Evolutionary conservation across 2,329 filamentous ascomycete species (phyloP).

Genomic region (Pseudocercospora vitis): DNA sequence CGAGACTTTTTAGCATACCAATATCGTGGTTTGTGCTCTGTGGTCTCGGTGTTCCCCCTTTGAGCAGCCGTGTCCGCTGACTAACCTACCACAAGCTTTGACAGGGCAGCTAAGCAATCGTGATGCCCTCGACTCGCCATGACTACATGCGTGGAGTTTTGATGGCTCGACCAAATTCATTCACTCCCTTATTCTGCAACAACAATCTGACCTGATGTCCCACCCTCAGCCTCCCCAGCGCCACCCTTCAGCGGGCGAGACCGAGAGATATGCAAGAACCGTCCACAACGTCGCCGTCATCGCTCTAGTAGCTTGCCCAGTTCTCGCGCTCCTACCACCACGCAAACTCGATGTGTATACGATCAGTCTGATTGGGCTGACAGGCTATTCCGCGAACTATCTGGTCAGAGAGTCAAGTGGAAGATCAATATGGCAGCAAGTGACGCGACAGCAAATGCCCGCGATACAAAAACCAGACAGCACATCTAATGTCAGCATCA

Average conservation of each 20-base stretch:
- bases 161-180: too few relatives aligned
- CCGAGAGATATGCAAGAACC: slow-evolving; percentile 33
- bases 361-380: slow-evolving; percentile 52
- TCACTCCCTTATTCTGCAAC: neutral
- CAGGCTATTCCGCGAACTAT: slow-evolving; percentile 53
- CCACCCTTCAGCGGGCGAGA: slow-evolving; percentile 30
- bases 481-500: slow-evolving; percentile 10
- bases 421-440: slow-evolving; percentile 35
- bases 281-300: slow-evolving; percentile 51
- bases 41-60: neutral
- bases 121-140: neutral
- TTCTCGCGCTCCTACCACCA: slow-evolving; percentile 58
- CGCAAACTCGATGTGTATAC: slow-evolving; percentile 64
- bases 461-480: neutral
- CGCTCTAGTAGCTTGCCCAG: slow-evolving; percentile 54
- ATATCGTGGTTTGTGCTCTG: neutral
- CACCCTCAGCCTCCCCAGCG: slow-evolving; percentile 15
- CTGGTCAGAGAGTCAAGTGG: slow-evolving; percentile 42
- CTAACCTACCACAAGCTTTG: neutral
- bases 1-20: neutral
- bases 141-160: neutral
- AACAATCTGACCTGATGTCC: neutral
- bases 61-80: neutral
- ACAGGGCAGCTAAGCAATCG: neutral
- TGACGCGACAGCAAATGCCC: slow-evolving; percentile 20